These are phyloP conservation scores for Eruca vesicaria DNA, from an alignment of 441 rosid species.

Conservation along the genomic window DNA sequence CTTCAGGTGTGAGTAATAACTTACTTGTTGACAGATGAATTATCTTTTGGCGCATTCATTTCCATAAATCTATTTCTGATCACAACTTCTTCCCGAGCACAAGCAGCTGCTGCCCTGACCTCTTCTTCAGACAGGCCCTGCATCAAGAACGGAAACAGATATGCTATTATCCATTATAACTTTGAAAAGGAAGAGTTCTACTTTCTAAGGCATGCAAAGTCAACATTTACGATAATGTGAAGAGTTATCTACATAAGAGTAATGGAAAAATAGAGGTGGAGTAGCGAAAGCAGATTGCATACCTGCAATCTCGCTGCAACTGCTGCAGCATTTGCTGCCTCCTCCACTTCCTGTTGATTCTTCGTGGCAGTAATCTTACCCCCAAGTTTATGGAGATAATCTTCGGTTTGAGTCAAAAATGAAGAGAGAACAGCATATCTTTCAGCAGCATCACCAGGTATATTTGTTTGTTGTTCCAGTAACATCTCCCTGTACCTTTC, in stretches of 20 bases:
- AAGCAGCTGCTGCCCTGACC: conserved; percentile 89
- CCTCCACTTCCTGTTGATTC: conserved; percentile 98
- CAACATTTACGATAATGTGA: background rate
- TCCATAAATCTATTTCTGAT: conserved; percentile 92
- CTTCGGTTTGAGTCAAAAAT: conserved; percentile 97
- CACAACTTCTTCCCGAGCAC: conserved; percentile 98
- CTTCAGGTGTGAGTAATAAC: conserved; percentile 32
- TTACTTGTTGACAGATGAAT: conserved; percentile 96
- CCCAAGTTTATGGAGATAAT: conserved; percentile 93
- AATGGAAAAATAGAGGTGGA: background rate
- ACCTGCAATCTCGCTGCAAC: conserved; percentile 94
- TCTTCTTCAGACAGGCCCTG: conserved; percentile 99
- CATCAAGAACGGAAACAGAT: conserved; percentile 33
- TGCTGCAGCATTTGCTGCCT: conserved; percentile 97
- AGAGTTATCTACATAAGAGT: conserved; percentile 7
- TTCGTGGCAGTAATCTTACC: conserved; percentile 93
- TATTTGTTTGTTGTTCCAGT: conserved; percentile 94
- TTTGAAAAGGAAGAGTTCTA: background rate
- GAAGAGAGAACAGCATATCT: conserved; percentile 97
- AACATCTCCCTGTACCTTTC: conserved; percentile 99
- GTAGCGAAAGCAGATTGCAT: conserved; percentile 25
- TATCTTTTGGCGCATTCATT: conserved; percentile 97
- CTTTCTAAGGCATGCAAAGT: conserved; percentile 14
- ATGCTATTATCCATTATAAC: conserved; percentile 20
- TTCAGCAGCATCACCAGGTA: conserved; percentile 94